Conservation (phyloP, 768 basidiomycete genomes). For the Chalciporus chontae region DNA sequence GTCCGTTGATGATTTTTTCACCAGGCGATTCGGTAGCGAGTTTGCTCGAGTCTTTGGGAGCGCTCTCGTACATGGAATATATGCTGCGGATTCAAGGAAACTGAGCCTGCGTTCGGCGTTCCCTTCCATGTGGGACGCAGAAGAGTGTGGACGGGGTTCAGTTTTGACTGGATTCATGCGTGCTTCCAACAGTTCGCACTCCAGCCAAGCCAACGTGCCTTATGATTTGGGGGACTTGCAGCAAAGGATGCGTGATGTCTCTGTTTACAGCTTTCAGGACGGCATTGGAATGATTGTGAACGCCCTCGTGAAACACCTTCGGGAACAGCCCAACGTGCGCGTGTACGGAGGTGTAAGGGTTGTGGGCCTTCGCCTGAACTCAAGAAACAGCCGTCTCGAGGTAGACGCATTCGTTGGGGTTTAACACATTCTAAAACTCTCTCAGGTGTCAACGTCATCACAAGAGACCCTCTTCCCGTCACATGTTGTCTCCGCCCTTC, state of each 20-base stretch:
- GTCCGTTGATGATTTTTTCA: conserved; percentile 73
- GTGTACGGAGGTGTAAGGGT: conserved; percentile 46
- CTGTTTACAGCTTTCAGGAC: conserved; percentile 78
- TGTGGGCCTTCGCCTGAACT: conserved; percentile 30
- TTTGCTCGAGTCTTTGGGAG: conserved; percentile 76
- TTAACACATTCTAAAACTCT: conserved; percentile 3
- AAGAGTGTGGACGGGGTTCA: conserved; percentile 65
- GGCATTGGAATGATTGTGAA: conserved; percentile 69
- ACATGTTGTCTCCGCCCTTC: conserved; percentile 76
- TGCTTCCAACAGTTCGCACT: conserved; percentile 11
- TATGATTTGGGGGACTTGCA: conserved; percentile 51
- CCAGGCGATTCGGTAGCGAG: conserved; percentile 64
- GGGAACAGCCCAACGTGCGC: conserved; percentile 51
- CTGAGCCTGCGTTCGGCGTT: conserved; percentile 79
- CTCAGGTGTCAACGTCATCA: conserved; percentile 33
- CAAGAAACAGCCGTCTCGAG: conserved; percentile 40
- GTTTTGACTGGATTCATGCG: conserved; percentile 58
- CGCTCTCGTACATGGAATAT: conserved; percentile 89
- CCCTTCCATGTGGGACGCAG: conserved; percentile 67
- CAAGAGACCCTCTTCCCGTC: conserved; percentile 41
- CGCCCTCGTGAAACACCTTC: conserved; percentile 49
- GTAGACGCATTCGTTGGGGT: conserved; percentile 30
- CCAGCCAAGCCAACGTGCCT: conserved; percentile 16
- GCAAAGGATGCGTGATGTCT: conserved; percentile 50
- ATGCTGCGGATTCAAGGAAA: conserved; percentile 76